These are phyloP conservation scores for Vanilla planifolia DNA, from an alignment of 106 monocot genomes.

Conservation along the genomic window DNA sequence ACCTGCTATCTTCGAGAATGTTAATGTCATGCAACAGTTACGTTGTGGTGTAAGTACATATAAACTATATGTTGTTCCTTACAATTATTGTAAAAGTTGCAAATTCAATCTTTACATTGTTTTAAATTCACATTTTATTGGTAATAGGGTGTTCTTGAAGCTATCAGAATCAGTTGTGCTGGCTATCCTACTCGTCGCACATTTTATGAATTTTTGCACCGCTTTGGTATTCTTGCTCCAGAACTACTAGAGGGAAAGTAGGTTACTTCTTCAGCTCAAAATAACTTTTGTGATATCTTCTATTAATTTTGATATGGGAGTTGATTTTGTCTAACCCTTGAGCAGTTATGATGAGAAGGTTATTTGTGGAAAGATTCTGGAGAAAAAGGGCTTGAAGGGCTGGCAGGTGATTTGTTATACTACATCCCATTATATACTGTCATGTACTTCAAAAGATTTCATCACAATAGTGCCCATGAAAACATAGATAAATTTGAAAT, in stretches of 20 bases:
- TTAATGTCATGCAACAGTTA: slow-evolving; percentile 91
- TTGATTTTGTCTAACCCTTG: slow-evolving; percentile 2
- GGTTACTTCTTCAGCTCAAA: slow-evolving; percentile 13
- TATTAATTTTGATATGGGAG: background rate
- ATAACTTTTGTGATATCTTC: background rate
- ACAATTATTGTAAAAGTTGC: background rate
- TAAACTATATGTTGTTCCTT: slow-evolving; percentile 2
- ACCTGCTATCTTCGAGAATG: slow-evolving; percentile 93
- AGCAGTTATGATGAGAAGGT: slow-evolving; percentile 83
- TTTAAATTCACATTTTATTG: slow-evolving; percentile 1
- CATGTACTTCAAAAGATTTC: slow-evolving; percentile 2
- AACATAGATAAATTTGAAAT: too few species aligned
- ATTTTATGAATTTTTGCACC: slow-evolving; percentile 95
- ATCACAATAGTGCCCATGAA: too few species aligned
- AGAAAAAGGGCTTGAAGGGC: slow-evolving; percentile 80
- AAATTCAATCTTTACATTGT: slow-evolving; percentile 1
- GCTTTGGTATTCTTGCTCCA: slow-evolving; percentile 82
- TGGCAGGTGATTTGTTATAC: slow-evolving; percentile 58
- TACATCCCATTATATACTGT: background rate
- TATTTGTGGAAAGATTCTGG: slow-evolving; percentile 79
- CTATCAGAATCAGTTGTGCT: slow-evolving; percentile 98
- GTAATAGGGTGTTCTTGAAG: slow-evolving; percentile 93
- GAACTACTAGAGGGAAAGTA: slow-evolving; percentile 89
- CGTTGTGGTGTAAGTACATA: slow-evolving; percentile 92
- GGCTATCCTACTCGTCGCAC: slow-evolving; percentile 95